phyloP scores from a whole-genome alignment of 2,329 filamentous ascomycete genomes.

The Penicillium sp. region DNA sequence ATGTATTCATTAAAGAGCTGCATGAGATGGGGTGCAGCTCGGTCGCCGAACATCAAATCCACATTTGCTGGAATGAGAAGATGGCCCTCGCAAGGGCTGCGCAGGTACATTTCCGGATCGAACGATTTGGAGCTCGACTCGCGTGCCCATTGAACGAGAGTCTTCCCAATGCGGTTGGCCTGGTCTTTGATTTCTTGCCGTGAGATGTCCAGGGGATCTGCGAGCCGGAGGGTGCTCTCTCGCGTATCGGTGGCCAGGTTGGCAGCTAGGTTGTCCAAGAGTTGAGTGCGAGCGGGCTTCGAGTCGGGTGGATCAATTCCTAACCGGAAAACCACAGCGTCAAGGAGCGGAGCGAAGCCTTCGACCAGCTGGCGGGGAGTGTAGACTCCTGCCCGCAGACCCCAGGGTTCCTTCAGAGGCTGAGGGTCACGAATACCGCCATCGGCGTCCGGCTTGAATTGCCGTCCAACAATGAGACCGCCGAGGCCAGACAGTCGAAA shows the following conservation, averaged over 20 bases:
- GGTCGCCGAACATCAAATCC: conserved; percentile 23
- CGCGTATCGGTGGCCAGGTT: conserved; percentile 23
- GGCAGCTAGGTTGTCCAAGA: conserved; percentile 23
- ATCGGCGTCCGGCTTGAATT: background rate
- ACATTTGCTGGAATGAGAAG: conserved; percentile 23
- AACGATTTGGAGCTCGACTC: conserved; percentile 1
- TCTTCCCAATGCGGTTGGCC: conserved; percentile 17
- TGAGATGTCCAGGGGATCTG: conserved; percentile 11
- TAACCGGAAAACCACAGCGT: conserved; percentile 20
- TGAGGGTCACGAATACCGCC: conserved; percentile 1
- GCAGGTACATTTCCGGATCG: conserved; percentile 16
- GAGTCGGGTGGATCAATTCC: conserved; percentile 8
- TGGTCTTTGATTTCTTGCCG: conserved; percentile 21
- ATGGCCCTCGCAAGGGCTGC: conserved; percentile 25
- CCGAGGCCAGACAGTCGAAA: background rate
- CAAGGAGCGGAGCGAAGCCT: conserved; percentile 22
- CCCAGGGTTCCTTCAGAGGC: conserved; percentile 15
- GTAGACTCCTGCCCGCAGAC: conserved; percentile 20
- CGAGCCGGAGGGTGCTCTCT: conserved; percentile 20
- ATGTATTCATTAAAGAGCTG: conserved; percentile 29
- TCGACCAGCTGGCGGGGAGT: conserved; percentile 25
- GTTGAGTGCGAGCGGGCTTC: conserved; percentile 10
- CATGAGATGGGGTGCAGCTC: conserved; percentile 25
- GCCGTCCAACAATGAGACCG: background rate
- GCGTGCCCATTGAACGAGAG: conserved; percentile 20